Base-by-base conservation (phyloP, 2,329 filamentous ascomycete species). In the Leptodontidium sp. region DNA sequence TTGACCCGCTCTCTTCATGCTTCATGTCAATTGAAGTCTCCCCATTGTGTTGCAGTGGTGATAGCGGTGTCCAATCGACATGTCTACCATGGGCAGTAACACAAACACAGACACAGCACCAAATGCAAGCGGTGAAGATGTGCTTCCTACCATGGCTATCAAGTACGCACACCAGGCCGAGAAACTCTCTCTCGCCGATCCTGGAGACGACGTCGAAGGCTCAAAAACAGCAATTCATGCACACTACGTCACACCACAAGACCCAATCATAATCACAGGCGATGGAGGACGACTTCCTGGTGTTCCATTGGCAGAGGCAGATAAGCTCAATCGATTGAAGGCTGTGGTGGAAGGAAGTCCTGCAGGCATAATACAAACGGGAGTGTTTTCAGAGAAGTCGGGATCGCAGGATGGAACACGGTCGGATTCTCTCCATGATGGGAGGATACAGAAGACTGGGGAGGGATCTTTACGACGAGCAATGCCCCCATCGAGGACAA, bases 211-310 rank as follows among this genome's bases (percentile, higher is more conserved):
- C 21, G 59, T 53, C 8, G 61, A 70, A 47, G 70, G 71, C 5
- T 62, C 70, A 4, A 72, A 81, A 62, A 82, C 88, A 15, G 90
- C 90, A 1, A 81, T 90, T 61, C 84, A 90, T 75, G 90, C 91
- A 38, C 85, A 80, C n/a, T 88, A 86, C 70, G 81, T 90, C 40
- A 94, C 92, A 0, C 86, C 90, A 0, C 87, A 90, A 61, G 91
- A 94, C 77, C 87, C 91, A 0, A 87, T 94, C 17, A 87, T 94
- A 57, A 82, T 90, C 64, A 93, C 91, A 0, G 85, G 86, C 15
- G 87, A 91, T 76, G 91, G 91, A 38, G 84, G 86, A 58, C 83
- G 91, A 49, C 78, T 94, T 6, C 91, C 92, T 0, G 86, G 87
- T 1, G 88, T 94, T 1, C 91, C 91, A 1, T 77, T 93, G 4